Evolutionary conservation across 306 rosid genomes (phyloP).

Genomic region (Quercus robur): DNA sequence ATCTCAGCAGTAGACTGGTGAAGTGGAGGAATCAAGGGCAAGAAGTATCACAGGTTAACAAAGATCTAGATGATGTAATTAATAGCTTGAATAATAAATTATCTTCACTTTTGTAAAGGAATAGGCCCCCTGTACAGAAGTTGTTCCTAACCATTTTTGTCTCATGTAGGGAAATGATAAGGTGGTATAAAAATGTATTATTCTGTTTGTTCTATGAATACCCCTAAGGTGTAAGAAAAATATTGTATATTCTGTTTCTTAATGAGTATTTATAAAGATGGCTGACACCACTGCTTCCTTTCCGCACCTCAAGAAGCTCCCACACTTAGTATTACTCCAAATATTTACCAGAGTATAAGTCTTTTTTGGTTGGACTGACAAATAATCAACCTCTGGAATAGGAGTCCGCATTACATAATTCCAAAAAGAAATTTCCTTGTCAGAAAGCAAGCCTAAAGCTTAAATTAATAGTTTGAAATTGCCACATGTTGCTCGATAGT

Average conservation of each 20-base stretch:
- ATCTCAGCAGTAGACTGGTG: constrained; percentile 30
- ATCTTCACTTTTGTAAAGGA: background rate
- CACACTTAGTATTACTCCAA: background rate
- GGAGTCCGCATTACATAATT: no score
- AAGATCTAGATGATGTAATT: constrained; percentile 25
- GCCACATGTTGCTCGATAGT: background rate
- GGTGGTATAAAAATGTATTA: background rate
- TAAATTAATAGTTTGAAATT: background rate
- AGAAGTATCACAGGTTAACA: constrained; percentile 12
- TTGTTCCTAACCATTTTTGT: background rate
- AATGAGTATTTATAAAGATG: background rate
- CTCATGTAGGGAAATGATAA: background rate
- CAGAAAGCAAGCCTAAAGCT: no score
- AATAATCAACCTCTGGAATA: no score
- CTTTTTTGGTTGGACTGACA: no score
- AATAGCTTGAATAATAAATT: constrained; percentile 11
- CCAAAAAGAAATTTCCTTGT: no score
- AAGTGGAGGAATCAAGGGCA: constrained; percentile 38
- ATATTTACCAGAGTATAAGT: background rate
- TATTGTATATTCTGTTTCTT: background rate
- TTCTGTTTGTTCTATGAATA: background rate
- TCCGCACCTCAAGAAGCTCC: background rate
- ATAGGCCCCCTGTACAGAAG: background rate
- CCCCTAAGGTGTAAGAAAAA: background rate
- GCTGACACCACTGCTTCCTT: background rate